These are phyloP conservation scores for Macrolepiota fuliginosa DNA, from an alignment of 768 basidiomycete species.

Conservation along the genomic window DNA sequence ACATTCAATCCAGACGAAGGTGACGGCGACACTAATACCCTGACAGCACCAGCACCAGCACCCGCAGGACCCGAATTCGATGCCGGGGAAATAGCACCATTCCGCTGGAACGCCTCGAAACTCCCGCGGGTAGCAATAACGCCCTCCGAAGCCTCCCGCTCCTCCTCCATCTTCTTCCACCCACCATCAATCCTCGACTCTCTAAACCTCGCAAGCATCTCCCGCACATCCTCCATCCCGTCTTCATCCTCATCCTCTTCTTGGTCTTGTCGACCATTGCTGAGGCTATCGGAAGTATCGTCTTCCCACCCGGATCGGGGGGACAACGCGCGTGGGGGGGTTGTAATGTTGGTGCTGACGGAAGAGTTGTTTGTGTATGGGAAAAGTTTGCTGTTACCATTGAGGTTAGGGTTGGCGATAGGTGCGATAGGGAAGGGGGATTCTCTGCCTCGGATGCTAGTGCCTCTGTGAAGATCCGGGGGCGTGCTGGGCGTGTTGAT, in stretches of 20 bases:
- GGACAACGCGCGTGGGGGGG: background rate
- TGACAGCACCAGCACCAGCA: slow-evolving; percentile 2
- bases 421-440: slow-evolving; percentile 49
- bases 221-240: slow-evolving; percentile 11
- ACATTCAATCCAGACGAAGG: background rate
- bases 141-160: background rate
- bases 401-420: background rate
- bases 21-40: background rate
- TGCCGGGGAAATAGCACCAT: background rate
- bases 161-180: background rate
- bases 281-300: background rate
- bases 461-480: background rate
- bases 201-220: slow-evolving; percentile 13
- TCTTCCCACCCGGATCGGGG: background rate
- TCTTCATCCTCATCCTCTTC: slow-evolving; percentile 2
- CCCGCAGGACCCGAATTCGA: background rate
- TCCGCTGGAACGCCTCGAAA: slow-evolving; percentile 2
- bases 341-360: background rate
- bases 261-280: background rate
- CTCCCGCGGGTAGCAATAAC: slow-evolving; percentile 6
- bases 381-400: background rate
- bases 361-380: background rate
- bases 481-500: background rate
- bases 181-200: slow-evolving; percentile 11
- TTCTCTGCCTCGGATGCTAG: slow-evolving; percentile 38